Evolutionary conservation across 352 stramenopile species (phyloP), one percentile per base, ranked within the genome.

Genomic region (Thraustochytrium sp.): DNA sequence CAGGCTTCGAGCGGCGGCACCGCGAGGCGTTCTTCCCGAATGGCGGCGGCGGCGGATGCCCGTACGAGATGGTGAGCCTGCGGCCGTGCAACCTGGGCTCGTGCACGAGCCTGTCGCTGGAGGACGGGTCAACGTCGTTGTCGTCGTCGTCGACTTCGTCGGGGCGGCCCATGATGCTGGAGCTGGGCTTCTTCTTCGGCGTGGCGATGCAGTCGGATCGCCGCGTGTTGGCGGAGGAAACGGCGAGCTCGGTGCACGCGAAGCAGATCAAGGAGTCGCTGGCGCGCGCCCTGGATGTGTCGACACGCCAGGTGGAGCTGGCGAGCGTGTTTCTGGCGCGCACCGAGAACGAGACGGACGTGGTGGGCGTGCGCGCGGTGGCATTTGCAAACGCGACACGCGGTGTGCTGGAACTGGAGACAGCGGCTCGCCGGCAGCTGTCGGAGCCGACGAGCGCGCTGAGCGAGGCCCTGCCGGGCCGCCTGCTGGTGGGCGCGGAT

Each of bases 31-130:
- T 36, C n/a, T 82, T 73, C 42, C 40, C 29, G 21, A 68, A 56
- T 42, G 49, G n/a, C 21, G 53, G 56, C 9, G 29, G 11, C 3
- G 74, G 74, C 31, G 31, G 74, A 18, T 82, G 74, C 56, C 74
- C 74, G 21, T 76, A 73, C 37, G 56, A 73, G 56, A 82, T 54
- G 53, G 49, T 46, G n/a, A 37, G 29, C 16, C 13, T 44, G 53
- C 74, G 74, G 13, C 40, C 53, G 3, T 82, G 74, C 51, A 82
- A 82, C 36, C 74, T 82, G 51, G 74, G 74, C 31, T 61, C 74
- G 26, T 82, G 74, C 74, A 34, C 59, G 26, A 34, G 11, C 13
- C 36, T 72, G 8, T 13, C 18, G 23, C 5, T 42, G 13, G 23
- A 44, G 0, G n/a, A 9, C 26, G n/a, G n/a, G n/a, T n/a, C n/a